phyloP scores from a whole-genome alignment of 2,329 filamentous ascomycete genomes.

The Gaeumannomyces tritici region DNA sequence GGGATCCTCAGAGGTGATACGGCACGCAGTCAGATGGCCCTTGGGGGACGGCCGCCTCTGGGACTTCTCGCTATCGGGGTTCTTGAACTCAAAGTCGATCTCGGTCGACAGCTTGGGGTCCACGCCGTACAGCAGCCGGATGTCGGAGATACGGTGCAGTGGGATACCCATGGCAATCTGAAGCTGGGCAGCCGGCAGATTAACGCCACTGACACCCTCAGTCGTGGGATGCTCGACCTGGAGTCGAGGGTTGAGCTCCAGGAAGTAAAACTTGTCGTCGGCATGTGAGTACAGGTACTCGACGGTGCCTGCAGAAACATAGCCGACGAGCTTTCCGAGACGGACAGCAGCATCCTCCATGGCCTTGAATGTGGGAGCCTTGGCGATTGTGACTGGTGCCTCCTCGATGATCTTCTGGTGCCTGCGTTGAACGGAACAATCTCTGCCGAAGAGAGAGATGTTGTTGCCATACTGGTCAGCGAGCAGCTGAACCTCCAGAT shows the following conservation, averaged over 20 bases:
- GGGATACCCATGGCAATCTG: slow-evolving; percentile 99
- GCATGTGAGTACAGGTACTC: slow-evolving; percentile 98
- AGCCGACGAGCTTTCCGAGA: slow-evolving; percentile 86
- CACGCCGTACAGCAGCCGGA: slow-evolving; percentile 89
- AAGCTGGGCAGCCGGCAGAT: slow-evolving; percentile 91
- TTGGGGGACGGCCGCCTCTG: slow-evolving; percentile 89
- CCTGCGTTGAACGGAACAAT: slow-evolving; percentile 95
- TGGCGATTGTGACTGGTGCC: slow-evolving; percentile 93
- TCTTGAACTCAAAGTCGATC: slow-evolving; percentile 96
- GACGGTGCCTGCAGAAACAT: slow-evolving; percentile 96
- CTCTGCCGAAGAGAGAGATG: slow-evolving; percentile 95
- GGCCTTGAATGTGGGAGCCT: slow-evolving; percentile 75
- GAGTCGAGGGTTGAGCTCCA: slow-evolving; percentile 96
- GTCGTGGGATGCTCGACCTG: slow-evolving; percentile 99
- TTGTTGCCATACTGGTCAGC: slow-evolving; percentile 99
- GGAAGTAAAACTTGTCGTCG: slow-evolving; percentile 98
- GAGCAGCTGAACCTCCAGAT: slow-evolving; percentile 93
- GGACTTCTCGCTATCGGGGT: slow-evolving; percentile 68
- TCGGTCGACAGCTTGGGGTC: slow-evolving; percentile 78
- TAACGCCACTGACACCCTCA: slow-evolving; percentile 98
- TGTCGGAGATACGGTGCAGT: slow-evolving; percentile 89
- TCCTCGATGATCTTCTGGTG: slow-evolving; percentile 99
- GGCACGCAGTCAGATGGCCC: slow-evolving; percentile 95
- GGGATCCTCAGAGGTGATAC: slow-evolving; percentile 97
- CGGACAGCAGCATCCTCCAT: slow-evolving; percentile 98